phyloP scores from a whole-genome alignment of 352 stramenopile genomes.

The Phytophthora hybrid region DNA sequence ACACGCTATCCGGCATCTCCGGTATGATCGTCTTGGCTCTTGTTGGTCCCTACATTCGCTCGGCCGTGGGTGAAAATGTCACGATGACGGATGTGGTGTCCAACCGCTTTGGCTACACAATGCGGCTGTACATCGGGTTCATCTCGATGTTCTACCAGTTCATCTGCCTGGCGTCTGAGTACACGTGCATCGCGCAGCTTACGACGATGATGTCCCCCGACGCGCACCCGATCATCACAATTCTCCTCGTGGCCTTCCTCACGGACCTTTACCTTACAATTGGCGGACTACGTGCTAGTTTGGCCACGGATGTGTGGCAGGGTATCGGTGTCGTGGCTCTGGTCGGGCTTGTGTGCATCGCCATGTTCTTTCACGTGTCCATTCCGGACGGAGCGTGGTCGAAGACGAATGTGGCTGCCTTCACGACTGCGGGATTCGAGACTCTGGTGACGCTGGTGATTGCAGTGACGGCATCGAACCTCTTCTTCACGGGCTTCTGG shows the following conservation, averaged over 20 bases:
- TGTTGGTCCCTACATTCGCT: slow-evolving; percentile 59
- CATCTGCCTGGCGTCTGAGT: slow-evolving; percentile 72
- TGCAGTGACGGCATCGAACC: slow-evolving; percentile 64
- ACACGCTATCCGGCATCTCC: slow-evolving; percentile 62
- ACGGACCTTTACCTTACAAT: slow-evolving; percentile 74
- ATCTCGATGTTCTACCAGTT: slow-evolving; percentile 80
- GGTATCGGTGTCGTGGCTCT: slow-evolving; percentile 60
- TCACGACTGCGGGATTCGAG: slow-evolving; percentile 65
- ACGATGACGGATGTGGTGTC: slow-evolving; percentile 74
- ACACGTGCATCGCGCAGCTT: slow-evolving; percentile 61
- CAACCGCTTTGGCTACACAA: slow-evolving; percentile 61
- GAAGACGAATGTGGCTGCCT: slow-evolving; percentile 56
- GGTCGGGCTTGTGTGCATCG: slow-evolving; percentile 60
- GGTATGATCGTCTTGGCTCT: slow-evolving; percentile 55
- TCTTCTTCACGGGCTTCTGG: slow-evolving; percentile 85
- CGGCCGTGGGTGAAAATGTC: slow-evolving; percentile 60
- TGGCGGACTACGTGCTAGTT: slow-evolving; percentile 63
- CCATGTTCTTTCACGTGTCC: slow-evolving; percentile 55
- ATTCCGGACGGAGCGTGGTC: slow-evolving; percentile 55
- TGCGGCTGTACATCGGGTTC: slow-evolving; percentile 64
- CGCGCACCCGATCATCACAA: slow-evolving; percentile 55
- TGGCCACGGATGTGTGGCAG: slow-evolving; percentile 74
- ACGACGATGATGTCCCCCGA: slow-evolving; percentile 50
- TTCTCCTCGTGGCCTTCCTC: slow-evolving; percentile 62
- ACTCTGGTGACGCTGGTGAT: slow-evolving; percentile 71